phyloP scores from a whole-genome alignment of 2,329 filamentous ascomycete genomes.

The Tolypocladium endophyticum region DNA sequence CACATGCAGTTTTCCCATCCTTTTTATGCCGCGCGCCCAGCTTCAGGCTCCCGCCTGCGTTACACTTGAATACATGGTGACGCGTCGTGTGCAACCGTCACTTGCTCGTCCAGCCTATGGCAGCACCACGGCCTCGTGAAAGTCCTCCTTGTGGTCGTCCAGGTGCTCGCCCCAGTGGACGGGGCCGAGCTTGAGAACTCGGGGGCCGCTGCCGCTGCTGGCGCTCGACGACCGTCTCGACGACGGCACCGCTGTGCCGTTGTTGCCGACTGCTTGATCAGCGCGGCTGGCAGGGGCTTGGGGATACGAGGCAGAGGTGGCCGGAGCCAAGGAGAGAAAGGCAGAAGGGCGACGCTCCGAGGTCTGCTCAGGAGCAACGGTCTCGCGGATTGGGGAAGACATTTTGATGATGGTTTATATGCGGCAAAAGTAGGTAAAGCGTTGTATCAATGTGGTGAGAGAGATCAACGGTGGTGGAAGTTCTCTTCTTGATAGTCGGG shows the following conservation, averaged over 20 bases:
- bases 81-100: neutral
- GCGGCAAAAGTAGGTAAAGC: neutral
- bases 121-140: slow-evolving; percentile 29
- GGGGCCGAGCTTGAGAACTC: slow-evolving; percentile 53
- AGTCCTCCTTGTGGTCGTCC: slow-evolving; percentile 47
- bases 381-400: slow-evolving; percentile 3
- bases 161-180: slow-evolving; percentile 54
- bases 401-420: neutral
- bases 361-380: neutral
- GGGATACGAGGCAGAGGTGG: slow-evolving; percentile 46
- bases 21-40: neutral
- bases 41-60: neutral
- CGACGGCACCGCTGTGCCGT: slow-evolving; percentile 10
- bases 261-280: slow-evolving; percentile 10
- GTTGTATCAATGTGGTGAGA: neutral
- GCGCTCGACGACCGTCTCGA: slow-evolving; percentile 44
- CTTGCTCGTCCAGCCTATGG: neutral
- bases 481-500: too few species aligned
- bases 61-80: neutral
- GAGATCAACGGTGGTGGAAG: too few species aligned
- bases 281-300: slow-evolving; percentile 23
- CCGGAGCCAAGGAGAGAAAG: slow-evolving; percentile 50
- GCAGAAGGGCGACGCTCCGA: slow-evolving; percentile 1
- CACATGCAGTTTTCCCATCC: neutral
- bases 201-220: slow-evolving; percentile 28